These are phyloP conservation scores for Amanita polypyramis DNA, from an alignment of 768 basidiomycete genomes.

Conservation along the genomic window DNA sequence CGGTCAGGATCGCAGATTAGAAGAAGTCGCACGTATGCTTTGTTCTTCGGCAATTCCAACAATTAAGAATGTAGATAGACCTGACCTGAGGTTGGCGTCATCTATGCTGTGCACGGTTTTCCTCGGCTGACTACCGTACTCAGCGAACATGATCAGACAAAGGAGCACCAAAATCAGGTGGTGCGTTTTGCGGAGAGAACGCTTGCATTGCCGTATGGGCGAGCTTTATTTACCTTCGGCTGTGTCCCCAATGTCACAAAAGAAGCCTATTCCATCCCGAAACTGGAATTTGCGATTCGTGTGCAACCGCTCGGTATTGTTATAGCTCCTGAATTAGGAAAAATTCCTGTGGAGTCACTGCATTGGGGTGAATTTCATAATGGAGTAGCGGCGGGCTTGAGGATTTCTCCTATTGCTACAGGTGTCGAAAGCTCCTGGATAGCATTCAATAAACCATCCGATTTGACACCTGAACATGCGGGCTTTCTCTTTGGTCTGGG, in stretches of 20 bases:
- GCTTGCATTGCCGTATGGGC: conserved; percentile 80
- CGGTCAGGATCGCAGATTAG: conserved; percentile 79
- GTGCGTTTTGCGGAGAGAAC: conserved; percentile 79
- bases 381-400: conserved; percentile 86
- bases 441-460: conserved; percentile 86
- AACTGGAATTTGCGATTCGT: conserved; percentile 65
- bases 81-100: conserved; percentile 42
- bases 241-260: conserved; percentile 65
- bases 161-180: conserved; percentile 77
- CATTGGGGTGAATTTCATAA: conserved; percentile 98
- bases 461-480: conserved; percentile 90
- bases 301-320: conserved; percentile 63
- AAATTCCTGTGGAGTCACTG: conserved; percentile 60
- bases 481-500: conserved; percentile 92
- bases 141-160: conserved; percentile 82
- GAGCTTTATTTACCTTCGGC: conserved; percentile 88
- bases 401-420: conserved; percentile 63
- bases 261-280: conserved; percentile 72
- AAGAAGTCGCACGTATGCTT: conserved; percentile 87
- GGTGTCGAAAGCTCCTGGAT: conserved; percentile 93
- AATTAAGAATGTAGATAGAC: conserved; percentile 54
- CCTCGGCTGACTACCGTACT: conserved; percentile 5
- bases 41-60: conserved; percentile 66
- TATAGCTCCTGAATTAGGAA: conserved; percentile 58
- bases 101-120: neutral